These are phyloP conservation scores for Globisporangium solare DNA, from an alignment of 352 stramenopile species.

Conservation along the genomic window DNA sequence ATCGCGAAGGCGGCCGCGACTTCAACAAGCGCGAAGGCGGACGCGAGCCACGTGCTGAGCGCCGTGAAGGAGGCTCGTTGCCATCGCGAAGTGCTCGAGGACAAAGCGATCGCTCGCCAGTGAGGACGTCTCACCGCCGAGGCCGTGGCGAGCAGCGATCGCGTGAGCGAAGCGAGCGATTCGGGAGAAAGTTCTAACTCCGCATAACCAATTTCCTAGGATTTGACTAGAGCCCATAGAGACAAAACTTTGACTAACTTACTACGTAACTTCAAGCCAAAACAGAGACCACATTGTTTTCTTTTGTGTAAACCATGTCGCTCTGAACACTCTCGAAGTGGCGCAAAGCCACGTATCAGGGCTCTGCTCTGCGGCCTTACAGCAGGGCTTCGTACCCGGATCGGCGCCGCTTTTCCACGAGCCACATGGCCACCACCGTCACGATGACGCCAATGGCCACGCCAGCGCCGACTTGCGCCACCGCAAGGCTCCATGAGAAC, in stretches of 20 bases:
- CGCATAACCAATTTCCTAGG: not conserved
- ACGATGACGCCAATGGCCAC: conserved; percentile 25
- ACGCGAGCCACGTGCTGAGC: not conserved
- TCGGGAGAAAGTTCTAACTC: conserved; percentile 14
- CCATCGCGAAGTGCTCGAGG: not conserved
- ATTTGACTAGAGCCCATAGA: no score
- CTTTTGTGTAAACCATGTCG: no score
- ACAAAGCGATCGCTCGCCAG: not conserved
- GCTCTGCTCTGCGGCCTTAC: not conserved
- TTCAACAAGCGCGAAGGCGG: not conserved
- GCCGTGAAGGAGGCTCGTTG: conserved; percentile 1
- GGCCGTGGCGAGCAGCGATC: conserved; percentile 13
- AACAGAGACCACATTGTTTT: no score
- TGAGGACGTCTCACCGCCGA: conserved; percentile 12
- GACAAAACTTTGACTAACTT: no score
- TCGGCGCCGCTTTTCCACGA: conserved; percentile 24
- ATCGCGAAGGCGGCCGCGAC: not conserved
- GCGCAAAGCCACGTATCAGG: not conserved
- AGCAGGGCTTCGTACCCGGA: conserved; percentile 29
- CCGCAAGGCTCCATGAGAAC: not conserved
- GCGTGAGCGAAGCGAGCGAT: conserved; percentile 12
- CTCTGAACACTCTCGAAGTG: not conserved
- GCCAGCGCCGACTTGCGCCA: conserved; percentile 20
- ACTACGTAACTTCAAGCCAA: not conserved
- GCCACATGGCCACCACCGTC: conserved; percentile 26